These are phyloP conservation scores for Wickerhamomyces mucosus DNA, from an alignment of 805 yeast species.

Conservation along the genomic window DNA sequence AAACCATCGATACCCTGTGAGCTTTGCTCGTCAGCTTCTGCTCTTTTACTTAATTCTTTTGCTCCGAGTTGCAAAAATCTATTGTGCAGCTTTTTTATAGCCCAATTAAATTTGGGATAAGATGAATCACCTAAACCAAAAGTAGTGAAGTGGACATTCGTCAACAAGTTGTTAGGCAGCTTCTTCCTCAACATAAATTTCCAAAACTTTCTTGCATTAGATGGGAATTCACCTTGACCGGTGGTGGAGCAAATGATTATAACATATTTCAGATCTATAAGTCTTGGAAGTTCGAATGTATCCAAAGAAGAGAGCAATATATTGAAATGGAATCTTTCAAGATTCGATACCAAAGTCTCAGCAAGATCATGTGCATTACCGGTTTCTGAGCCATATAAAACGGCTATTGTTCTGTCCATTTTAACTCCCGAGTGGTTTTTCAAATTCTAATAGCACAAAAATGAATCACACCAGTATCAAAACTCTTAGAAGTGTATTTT, in stretches of 20 bases:
- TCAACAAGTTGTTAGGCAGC: constrained; percentile 51
- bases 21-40: constrained; percentile 85
- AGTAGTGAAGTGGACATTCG: constrained; percentile 54
- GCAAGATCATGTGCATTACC: constrained; percentile 90
- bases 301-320: constrained; percentile 47
- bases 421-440: no score
- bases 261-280: constrained; percentile 38
- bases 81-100: constrained; percentile 73
- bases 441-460: no score
- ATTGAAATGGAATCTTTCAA: constrained; percentile 43
- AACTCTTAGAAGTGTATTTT: no score
- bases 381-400: constrained; percentile 86
- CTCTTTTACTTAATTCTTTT: constrained; percentile 53
- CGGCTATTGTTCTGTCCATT: constrained; percentile 32
- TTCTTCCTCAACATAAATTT: constrained; percentile 56
- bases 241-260: constrained; percentile 76
- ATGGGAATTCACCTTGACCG: constrained; percentile 91
- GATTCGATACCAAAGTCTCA: constrained; percentile 41
- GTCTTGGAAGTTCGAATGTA: constrained; percentile 44
- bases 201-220: constrained; percentile 70
- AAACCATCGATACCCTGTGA: constrained; percentile 70
- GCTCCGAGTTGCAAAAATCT: constrained; percentile 81
- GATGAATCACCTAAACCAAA: constrained; percentile 94
- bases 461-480: no score
- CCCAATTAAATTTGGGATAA: constrained; percentile 81